A percentile compares a stretch with the other conserved stretches of the same genome.
These are phyloP conservation scores for Mycena olivaceomarginata DNA, from an alignment of 768 basidiomycete genomes.

Conservation along the genomic window DNA sequence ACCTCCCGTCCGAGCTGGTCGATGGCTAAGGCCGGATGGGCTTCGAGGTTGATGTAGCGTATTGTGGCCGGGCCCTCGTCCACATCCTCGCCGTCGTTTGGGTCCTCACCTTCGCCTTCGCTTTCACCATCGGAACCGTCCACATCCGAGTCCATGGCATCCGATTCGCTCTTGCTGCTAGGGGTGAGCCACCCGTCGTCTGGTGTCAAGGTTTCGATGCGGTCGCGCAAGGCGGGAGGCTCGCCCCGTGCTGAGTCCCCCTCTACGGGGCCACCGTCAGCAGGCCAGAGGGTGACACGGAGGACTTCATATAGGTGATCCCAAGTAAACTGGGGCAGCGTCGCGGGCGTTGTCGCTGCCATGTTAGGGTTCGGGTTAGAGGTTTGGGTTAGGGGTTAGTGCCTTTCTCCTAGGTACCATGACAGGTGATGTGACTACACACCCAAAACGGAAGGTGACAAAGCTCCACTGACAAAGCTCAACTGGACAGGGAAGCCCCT, in stretches of 20 bases:
- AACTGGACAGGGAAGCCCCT: too few species aligned
- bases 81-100: conserved; percentile 13
- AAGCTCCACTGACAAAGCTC: too few species aligned
- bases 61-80: conserved; percentile 10
- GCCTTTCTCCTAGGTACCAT: too few species aligned
- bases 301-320: too few species aligned
- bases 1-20: neutral
- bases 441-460: too few species aligned
- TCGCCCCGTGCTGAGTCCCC: neutral
- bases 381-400: too few species aligned
- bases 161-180: neutral
- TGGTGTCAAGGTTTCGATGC: conserved; percentile 22
- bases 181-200: conserved; percentile 23
- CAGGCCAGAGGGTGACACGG: too few species aligned
- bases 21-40: conserved; percentile 19
- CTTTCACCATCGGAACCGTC: neutral
- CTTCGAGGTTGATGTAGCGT: conserved; percentile 17
- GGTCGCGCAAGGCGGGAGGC: conserved; percentile 16
- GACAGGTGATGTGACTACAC: too few species aligned
- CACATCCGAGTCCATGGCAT: neutral
- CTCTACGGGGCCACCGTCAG: neutral
- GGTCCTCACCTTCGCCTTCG: neutral
- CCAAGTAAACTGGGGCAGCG: too few species aligned
- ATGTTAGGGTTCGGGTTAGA: too few species aligned
- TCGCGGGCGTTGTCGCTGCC: too few species aligned